These are phyloP conservation scores for Gigaspora rosea DNA, from an alignment of 192 early-diverging fungal genomes.

Conservation along the genomic window DNA sequence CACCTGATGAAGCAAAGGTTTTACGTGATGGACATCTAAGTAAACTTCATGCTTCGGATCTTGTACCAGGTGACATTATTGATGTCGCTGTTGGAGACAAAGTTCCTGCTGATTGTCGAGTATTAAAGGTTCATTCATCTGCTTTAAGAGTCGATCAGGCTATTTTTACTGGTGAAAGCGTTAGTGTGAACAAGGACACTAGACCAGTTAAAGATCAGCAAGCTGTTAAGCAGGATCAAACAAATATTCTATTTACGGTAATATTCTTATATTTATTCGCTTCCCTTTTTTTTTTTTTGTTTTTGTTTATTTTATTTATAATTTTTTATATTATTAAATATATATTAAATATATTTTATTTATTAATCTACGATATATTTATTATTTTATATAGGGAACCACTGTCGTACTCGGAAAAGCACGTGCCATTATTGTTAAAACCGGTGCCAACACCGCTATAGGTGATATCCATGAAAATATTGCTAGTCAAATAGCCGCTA, in stretches of 20 bases:
- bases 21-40: conserved; percentile 69
- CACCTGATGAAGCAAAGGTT: conserved; percentile 93
- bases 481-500: conserved; percentile 79
- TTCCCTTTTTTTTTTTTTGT: too few relatives aligned
- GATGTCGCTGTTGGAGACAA: conserved; percentile 92
- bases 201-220: conserved; percentile 60
- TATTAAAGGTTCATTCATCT: conserved; percentile 78
- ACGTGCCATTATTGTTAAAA: conserved; percentile 82
- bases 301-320: too few relatives aligned
- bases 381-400: conserved; percentile 62
- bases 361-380: conserved; percentile 57
- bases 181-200: conserved; percentile 83
- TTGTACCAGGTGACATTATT: conserved; percentile 98
- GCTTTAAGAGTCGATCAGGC: conserved; percentile 95
- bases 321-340: conserved; percentile 47
- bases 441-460: conserved; percentile 88
- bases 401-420: conserved; percentile 93
- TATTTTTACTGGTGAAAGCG: conserved; percentile 93
- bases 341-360: conserved; percentile 64
- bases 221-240: conserved; percentile 94
- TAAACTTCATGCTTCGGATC: conserved; percentile 71
- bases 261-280: too few relatives aligned
- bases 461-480: conserved; percentile 93
- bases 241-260: conserved; percentile 93
- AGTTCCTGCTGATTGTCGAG: conserved; percentile 92